Evolutionary conservation across 192 early-diverging fungal species (phyloP).

Genomic region (Umbelopsis sp.): DNA sequence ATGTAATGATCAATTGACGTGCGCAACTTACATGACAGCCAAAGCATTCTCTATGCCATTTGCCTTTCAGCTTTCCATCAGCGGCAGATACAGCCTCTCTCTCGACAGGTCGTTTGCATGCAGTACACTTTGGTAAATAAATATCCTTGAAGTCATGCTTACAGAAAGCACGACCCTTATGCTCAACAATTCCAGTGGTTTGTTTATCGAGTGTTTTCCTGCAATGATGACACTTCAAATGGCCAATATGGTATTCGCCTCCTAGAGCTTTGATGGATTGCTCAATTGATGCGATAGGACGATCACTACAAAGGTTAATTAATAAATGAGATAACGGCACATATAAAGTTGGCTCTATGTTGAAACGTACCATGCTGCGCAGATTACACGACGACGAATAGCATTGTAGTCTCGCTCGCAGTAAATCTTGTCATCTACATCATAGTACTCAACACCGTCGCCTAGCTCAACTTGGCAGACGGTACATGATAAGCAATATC

Average conservation of each 20-base stretch:
- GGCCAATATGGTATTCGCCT: conserved; percentile 60
- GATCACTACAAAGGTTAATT: conserved; percentile 18
- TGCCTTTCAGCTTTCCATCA: conserved; percentile 61
- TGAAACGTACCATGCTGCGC: conserved; percentile 49
- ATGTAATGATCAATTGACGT: background rate
- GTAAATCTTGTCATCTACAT: conserved; percentile 52
- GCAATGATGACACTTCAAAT: conserved; percentile 66
- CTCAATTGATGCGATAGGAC: conserved; percentile 14
- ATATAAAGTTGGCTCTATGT: background rate
- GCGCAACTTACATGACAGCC: conserved; percentile 50
- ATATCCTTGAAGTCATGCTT: conserved; percentile 61
- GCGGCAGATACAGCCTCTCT: conserved; percentile 68
- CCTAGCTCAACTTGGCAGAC: conserved; percentile 48
- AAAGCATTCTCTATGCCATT: conserved; percentile 75
- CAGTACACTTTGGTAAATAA: conserved; percentile 63
- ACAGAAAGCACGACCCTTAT: conserved; percentile 68
- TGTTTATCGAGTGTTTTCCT: conserved; percentile 58
- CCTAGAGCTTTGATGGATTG: conserved; percentile 61
- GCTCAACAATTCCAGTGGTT: conserved; percentile 49
- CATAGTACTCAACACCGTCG: conserved; percentile 46
- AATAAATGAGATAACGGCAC: background rate
- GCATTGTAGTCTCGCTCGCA: conserved; percentile 55
- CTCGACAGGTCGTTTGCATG: conserved; percentile 60
- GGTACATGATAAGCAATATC: conserved; percentile 54
- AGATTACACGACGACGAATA: conserved; percentile 32